Percentiles rank a stretch among this genome's conserved stretches.
These are phyloP conservation scores for Ambrosia hybrid DNA, from an alignment of 140 eudicot genomes.

Conservation along the genomic window DNA sequence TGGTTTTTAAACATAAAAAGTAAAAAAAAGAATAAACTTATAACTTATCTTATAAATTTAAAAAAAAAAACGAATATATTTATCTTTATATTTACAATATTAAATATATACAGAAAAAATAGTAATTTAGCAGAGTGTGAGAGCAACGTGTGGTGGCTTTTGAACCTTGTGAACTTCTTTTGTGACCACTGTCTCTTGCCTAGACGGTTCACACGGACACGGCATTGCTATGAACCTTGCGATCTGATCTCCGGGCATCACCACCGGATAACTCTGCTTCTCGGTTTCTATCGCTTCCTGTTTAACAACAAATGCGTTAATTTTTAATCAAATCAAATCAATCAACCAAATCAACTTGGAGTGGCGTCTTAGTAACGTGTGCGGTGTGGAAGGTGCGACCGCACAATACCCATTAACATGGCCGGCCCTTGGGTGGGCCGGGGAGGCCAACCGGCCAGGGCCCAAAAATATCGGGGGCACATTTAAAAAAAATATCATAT, in stretches of 20 bases:
- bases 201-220: conserved; percentile 66
- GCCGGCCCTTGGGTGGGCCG: no score
- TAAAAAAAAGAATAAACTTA: neutral
- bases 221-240: conserved; percentile 77
- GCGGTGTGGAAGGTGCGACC: no score
- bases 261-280: conserved; percentile 55
- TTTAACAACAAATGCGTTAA: neutral
- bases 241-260: conserved; percentile 75
- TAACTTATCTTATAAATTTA: neutral
- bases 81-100: neutral
- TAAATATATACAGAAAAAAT: neutral
- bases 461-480: no score
- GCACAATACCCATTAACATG: no score
- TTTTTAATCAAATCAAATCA: neutral
- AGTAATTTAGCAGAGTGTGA: conserved; percentile 40
- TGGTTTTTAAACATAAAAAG: neutral
- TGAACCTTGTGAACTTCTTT: conserved; percentile 40
- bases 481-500: no score
- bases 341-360: neutral
- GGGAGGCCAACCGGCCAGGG: no score
- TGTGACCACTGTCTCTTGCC: conserved; percentile 32
- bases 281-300: conserved; percentile 39
- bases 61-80: conserved; percentile 7
- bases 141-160: conserved; percentile 45
- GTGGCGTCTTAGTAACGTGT: no score